Conservation (phyloP, 2,329 filamentous ascomycete genomes). For the Podosphaera xanthii region DNA sequence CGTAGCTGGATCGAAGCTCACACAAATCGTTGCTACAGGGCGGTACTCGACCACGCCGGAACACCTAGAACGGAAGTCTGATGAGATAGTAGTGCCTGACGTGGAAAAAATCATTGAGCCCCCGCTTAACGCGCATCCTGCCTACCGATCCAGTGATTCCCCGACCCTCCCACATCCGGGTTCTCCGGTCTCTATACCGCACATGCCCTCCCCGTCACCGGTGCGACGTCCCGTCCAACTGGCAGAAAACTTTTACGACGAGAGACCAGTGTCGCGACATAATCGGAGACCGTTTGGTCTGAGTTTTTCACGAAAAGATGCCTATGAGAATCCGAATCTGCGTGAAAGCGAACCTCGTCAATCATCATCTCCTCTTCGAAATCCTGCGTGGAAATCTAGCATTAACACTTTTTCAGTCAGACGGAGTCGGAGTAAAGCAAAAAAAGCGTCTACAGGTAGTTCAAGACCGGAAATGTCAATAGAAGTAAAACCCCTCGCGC, state of each 20-base stretch:
- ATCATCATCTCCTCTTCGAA: not conserved
- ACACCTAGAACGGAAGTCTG: not conserved
- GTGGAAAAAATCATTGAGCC: not conserved
- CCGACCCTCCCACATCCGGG: not conserved
- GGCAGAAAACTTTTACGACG: not conserved
- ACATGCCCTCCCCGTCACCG: not conserved
- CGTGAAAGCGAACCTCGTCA: not conserved
- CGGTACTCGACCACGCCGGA: not conserved
- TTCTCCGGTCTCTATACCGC: not conserved
- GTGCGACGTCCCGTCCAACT: not conserved
- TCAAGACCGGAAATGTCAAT: not conserved
- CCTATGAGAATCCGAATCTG: not conserved
- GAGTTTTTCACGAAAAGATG: not conserved
- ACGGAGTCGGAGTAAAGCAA: not conserved
- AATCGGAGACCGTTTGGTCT: not conserved
- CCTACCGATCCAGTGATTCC: not conserved
- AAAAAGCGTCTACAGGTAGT: not conserved
- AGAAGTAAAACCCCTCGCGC: not conserved
- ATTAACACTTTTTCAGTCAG: not conserved
- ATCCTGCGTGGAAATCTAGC: not conserved
- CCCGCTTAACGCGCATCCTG: not conserved
- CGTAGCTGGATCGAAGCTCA: not conserved
- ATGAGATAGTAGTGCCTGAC: not conserved
- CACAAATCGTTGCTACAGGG: not conserved
- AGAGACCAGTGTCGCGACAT: not conserved